phyloP scores from a whole-genome alignment of 257 asterid species.

The Plantago ovata region DNA sequence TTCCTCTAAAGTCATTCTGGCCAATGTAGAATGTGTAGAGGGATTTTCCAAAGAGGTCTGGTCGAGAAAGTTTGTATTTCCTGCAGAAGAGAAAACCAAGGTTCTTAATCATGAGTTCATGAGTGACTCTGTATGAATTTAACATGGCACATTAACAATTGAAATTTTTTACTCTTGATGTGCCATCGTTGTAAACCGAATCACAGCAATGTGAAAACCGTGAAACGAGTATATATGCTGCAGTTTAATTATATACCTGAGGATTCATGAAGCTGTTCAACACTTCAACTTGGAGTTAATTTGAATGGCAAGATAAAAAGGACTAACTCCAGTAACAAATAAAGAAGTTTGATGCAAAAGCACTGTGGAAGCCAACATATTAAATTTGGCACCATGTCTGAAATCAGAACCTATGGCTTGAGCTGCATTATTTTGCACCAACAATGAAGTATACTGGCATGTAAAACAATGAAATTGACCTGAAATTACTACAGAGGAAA shows the following conservation, averaged over 20 bases:
- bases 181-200: too few species aligned
- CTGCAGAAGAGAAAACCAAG: too few species aligned
- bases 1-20: conserved; percentile 56
- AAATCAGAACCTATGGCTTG: conserved; percentile 68
- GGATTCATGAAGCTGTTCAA: conserved; percentile 27
- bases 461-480: too few species aligned
- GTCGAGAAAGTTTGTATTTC: conserved; percentile 40
- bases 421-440: conserved; percentile 44
- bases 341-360: conserved; percentile 60
- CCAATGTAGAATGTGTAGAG: conserved; percentile 65
- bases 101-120: too few species aligned
- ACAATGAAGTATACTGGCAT: too few species aligned
- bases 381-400: conserved; percentile 75
- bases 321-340: conserved; percentile 70
- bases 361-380: conserved; percentile 76
- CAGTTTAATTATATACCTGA: conserved; percentile 23
- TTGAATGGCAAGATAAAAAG: conserved; percentile 73
- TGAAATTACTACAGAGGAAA: too few species aligned
- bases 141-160: too few species aligned
- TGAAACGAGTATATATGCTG: too few species aligned
- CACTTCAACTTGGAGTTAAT: conserved; percentile 54
- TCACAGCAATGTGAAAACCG: too few species aligned
- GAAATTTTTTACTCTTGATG: too few species aligned
- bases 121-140: too few species aligned
- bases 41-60: conserved; percentile 53